Percentiles rank a stretch among this genome's conserved stretches.
Evolutionary conservation across 768 basidiomycete species (phyloP).

Genomic region (Naganishia vaughanmartiniae): DNA sequence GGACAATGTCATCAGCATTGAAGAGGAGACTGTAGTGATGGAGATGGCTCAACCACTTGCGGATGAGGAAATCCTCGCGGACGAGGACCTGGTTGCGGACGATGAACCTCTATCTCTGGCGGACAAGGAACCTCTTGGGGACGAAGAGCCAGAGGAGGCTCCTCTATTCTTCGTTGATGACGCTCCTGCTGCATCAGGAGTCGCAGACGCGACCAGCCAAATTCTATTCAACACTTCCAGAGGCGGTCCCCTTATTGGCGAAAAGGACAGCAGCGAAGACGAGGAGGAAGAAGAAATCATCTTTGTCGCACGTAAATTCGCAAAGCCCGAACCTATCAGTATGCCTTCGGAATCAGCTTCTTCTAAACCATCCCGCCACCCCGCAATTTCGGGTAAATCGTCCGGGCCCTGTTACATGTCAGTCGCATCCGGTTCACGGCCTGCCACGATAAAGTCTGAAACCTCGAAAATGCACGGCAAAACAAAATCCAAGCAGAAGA

Average conservation of each 20-base stretch:
- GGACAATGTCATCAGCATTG: constrained; percentile 2
- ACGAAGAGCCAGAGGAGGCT: constrained; percentile 10
- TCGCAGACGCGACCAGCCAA: not conserved
- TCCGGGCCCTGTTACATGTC: not conserved
- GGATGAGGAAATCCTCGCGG: not conserved
- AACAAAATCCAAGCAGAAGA: constrained; percentile 30
- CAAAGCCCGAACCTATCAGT: constrained; percentile 42
- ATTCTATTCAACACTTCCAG: constrained; percentile 34
- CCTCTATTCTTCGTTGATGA: constrained; percentile 42
- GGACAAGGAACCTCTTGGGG: not conserved
- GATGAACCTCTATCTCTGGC: not conserved
- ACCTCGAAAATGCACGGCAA: constrained; percentile 10
- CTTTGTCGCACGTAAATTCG: constrained; percentile 40
- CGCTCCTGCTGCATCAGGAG: constrained; percentile 19
- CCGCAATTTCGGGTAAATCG: not conserved
- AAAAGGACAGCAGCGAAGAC: not conserved
- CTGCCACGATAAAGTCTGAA: constrained; percentile 20
- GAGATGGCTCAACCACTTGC: not conserved
- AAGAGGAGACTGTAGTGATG: not conserved
- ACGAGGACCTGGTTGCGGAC: not conserved
- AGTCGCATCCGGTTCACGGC: not conserved
- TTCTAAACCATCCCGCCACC: not conserved
- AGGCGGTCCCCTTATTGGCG: constrained; percentile 26
- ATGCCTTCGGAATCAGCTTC: constrained; percentile 26
- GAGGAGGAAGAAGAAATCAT: constrained; percentile 48